Conservation (phyloP, 2,329 filamentous ascomycete genomes). For the Monascus ruber region DNA sequence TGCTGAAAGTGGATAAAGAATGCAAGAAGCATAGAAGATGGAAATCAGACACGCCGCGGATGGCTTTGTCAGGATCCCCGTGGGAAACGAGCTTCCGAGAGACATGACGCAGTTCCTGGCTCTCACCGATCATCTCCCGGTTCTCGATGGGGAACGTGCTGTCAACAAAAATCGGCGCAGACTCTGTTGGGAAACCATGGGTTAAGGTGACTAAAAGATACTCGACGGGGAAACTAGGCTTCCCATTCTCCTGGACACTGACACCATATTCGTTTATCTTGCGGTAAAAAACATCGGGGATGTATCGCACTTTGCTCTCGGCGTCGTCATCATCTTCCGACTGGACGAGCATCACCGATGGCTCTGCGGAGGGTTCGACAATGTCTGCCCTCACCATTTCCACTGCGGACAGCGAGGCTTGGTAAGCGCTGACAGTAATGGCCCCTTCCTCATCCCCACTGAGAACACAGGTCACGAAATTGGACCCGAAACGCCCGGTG, state of each 20-base stretch:
- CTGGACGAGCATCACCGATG: slow-evolving; percentile 85
- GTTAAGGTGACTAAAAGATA: slow-evolving; percentile 93
- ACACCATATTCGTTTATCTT: slow-evolving; percentile 92
- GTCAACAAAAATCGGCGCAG: slow-evolving; percentile 62
- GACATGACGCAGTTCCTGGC: slow-evolving; percentile 63
- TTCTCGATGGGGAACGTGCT: slow-evolving; percentile 83
- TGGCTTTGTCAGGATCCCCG: slow-evolving; percentile 50
- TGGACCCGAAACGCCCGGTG: slow-evolving; percentile 83
- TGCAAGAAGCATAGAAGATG: slow-evolving; percentile 85
- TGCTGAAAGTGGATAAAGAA: slow-evolving; percentile 66
- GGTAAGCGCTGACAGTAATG: slow-evolving; percentile 83
- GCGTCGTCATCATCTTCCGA: slow-evolving; percentile 72
- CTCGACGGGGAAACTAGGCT: slow-evolving; percentile 90
- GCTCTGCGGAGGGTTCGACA: slow-evolving; percentile 87
- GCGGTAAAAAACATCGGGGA: slow-evolving; percentile 94
- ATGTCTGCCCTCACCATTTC: slow-evolving; percentile 96
- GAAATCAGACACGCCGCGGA: slow-evolving; percentile 75
- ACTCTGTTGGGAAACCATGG: slow-evolving; percentile 79
- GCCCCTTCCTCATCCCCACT: slow-evolving; percentile 84
- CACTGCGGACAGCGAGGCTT: slow-evolving; percentile 87
- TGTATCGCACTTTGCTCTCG: slow-evolving; percentile 65
- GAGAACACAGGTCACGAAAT: slow-evolving; percentile 92
- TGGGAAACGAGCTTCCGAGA: slow-evolving; percentile 58
- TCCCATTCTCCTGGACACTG: slow-evolving; percentile 94
- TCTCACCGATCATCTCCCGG: slow-evolving; percentile 72